These are phyloP conservation scores for Colletotrichum destructivum DNA, from an alignment of 2,329 filamentous ascomycete genomes.

Conservation along the genomic window DNA sequence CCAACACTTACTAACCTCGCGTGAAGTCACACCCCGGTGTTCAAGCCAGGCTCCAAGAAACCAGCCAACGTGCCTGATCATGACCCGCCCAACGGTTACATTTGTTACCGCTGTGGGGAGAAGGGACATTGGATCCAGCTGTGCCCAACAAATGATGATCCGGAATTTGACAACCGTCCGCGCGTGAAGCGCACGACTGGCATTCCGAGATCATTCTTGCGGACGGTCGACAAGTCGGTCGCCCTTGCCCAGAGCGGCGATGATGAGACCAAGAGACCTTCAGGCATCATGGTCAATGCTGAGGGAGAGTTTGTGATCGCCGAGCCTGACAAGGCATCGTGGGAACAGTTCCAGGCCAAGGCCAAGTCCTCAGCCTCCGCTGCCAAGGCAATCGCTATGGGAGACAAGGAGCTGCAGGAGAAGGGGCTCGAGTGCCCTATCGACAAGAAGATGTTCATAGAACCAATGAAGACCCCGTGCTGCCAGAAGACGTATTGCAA, in stretches of 20 bases:
- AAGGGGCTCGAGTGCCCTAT: constrained; percentile 92
- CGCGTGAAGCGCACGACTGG: constrained; percentile 97
- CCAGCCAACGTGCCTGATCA: constrained; percentile 88
- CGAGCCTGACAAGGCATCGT: constrained; percentile 93
- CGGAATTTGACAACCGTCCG: constrained; percentile 93
- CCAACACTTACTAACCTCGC: constrained; percentile 51
- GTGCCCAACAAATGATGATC: constrained; percentile 98
- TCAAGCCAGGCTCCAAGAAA: constrained; percentile 74
- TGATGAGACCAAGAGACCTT: constrained; percentile 85
- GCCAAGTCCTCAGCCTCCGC: constrained; percentile 88
- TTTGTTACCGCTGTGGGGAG: constrained; percentile 95
- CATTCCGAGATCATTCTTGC: constrained; percentile 94
- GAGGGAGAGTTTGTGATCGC: constrained; percentile 98
- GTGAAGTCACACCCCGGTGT: constrained; percentile 73
- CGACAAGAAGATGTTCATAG: constrained; percentile 98
- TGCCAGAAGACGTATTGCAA: constrained; percentile 99
- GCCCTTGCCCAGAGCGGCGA: constrained; percentile 81
- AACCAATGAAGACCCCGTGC: constrained; percentile 99
- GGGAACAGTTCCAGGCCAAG: constrained; percentile 98
- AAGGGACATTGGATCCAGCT: constrained; percentile 99
- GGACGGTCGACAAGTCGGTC: constrained; percentile 93
- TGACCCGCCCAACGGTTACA: constrained; percentile 92
- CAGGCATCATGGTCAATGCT: constrained; percentile 96
- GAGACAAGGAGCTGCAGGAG: constrained; percentile 89
- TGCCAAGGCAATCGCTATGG: constrained; percentile 82